These are phyloP conservation scores for Ligustrum vulgare DNA, from an alignment of 257 asterid genomes.

Conservation along the genomic window DNA sequence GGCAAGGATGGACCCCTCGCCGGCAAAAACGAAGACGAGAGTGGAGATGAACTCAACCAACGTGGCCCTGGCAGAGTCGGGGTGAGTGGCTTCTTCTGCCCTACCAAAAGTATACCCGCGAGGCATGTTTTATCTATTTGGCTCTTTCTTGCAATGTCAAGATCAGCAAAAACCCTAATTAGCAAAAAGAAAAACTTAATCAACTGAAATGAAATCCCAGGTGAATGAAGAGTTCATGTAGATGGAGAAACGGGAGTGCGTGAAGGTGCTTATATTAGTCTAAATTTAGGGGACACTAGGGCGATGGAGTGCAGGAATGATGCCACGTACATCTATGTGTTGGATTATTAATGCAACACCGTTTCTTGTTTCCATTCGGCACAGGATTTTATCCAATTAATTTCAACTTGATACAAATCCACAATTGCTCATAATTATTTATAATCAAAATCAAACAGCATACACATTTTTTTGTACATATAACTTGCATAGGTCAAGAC, in stretches of 20 bases:
- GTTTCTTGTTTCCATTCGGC: conserved; percentile 3
- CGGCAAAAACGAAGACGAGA: conserved; percentile 81
- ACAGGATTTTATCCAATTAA: neutral
- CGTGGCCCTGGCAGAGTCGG: conserved; percentile 82
- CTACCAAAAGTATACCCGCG: conserved; percentile 80
- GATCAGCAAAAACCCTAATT: neutral
- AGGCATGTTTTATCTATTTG: conserved; percentile 36
- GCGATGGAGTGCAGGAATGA: conserved; percentile 51
- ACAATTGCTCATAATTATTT: neutral
- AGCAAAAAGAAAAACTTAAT: neutral
- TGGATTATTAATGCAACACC: conserved; percentile 18
- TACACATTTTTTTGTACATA: too few species aligned
- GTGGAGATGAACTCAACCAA: conserved; percentile 80
- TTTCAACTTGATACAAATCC: neutral
- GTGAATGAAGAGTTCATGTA: neutral
- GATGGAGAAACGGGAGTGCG: conserved; percentile 6
- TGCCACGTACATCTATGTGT: conserved; percentile 70
- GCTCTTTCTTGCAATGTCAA: too few species aligned
- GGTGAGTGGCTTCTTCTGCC: conserved; percentile 93
- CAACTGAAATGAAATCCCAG: neutral
- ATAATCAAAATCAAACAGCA: too few species aligned
- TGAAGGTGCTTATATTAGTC: conserved; percentile 5
- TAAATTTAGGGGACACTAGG: conserved; percentile 67
- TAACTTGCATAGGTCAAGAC: too few species aligned
- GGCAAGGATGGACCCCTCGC: conserved; percentile 89